These are phyloP conservation scores for Miamiensis avidus DNA, from an alignment of 169 alveolate species.

Conservation along the genomic window DNA sequence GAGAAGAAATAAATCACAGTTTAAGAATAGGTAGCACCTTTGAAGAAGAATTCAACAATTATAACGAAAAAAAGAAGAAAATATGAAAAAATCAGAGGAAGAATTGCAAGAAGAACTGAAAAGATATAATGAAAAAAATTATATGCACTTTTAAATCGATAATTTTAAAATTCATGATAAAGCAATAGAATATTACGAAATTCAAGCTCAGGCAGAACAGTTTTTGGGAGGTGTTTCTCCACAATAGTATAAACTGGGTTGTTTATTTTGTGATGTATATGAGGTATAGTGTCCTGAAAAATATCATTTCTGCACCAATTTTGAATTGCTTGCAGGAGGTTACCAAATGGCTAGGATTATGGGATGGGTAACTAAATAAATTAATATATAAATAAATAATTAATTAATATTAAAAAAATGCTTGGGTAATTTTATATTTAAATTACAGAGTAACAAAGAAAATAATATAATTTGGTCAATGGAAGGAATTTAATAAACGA, in stretches of 20 bases:
- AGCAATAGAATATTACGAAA: neutral
- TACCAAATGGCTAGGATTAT: neutral
- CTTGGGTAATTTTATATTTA: too few relatives aligned
- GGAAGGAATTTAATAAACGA: neutral
- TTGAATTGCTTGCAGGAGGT: neutral
- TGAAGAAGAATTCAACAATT: too few relatives aligned
- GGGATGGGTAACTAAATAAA: neutral
- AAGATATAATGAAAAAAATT: too few relatives aligned
- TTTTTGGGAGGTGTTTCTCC: neutral
- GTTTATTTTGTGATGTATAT: neutral
- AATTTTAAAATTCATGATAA: too few relatives aligned
- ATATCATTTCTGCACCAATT: neutral
- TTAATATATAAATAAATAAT: too few relatives aligned
- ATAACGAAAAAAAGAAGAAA: too few relatives aligned
- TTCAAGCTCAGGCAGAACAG: neutral
- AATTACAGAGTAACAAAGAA: neutral
- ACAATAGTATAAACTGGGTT: neutral
- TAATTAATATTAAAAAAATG: too few relatives aligned
- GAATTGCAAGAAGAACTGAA: too few relatives aligned
- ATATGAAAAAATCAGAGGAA: too few relatives aligned
- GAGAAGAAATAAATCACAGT: too few relatives aligned
- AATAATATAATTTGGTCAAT: neutral
- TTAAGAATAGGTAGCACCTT: too few relatives aligned
- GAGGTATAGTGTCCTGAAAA: neutral
- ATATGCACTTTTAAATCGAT: too few relatives aligned